These are phyloP conservation scores for Lecanoromycetidae sp. DNA, from an alignment of 2,329 filamentous ascomycete genomes.

Conservation along the genomic window DNA sequence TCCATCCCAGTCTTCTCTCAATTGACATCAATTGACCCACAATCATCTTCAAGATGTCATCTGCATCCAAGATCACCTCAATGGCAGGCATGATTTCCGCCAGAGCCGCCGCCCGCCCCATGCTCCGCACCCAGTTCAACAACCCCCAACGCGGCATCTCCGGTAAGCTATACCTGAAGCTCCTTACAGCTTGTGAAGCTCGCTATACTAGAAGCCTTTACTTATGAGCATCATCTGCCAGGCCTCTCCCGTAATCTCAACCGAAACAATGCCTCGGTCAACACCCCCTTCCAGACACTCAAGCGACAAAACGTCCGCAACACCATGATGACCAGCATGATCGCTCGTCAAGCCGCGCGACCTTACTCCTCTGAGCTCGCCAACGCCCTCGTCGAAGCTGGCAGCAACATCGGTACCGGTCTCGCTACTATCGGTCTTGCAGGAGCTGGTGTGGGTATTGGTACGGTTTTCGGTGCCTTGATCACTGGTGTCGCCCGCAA, in stretches of 20 bases:
- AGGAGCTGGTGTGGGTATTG: conserved; percentile 22
- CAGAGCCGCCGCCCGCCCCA: conserved; percentile 6
- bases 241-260: conserved; percentile 6
- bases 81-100: background rate
- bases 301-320: conserved; percentile 8
- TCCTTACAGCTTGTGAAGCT: background rate
- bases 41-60: conserved; percentile 3
- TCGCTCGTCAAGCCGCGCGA: conserved; percentile 7
- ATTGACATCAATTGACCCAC: conserved; percentile 10
- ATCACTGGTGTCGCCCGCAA: conserved; percentile 20
- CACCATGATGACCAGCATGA: conserved; percentile 1
- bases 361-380: conserved; percentile 13
- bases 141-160: conserved; percentile 11
- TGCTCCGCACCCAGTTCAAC: conserved; percentile 9
- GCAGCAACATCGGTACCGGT: conserved; percentile 18
- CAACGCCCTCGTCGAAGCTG: conserved; percentile 9
- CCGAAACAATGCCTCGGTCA: conserved; percentile 6
- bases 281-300: conserved; percentile 10
- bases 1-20: too few relatives aligned
- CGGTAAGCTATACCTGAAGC: background rate
- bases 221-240: background rate
- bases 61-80: conserved; percentile 10
- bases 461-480: conserved; percentile 20
- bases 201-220: background rate
- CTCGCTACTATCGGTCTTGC: conserved; percentile 21